phyloP scores from a whole-genome alignment of 768 basidiomycete species.

The Agaricus subrufescens region DNA sequence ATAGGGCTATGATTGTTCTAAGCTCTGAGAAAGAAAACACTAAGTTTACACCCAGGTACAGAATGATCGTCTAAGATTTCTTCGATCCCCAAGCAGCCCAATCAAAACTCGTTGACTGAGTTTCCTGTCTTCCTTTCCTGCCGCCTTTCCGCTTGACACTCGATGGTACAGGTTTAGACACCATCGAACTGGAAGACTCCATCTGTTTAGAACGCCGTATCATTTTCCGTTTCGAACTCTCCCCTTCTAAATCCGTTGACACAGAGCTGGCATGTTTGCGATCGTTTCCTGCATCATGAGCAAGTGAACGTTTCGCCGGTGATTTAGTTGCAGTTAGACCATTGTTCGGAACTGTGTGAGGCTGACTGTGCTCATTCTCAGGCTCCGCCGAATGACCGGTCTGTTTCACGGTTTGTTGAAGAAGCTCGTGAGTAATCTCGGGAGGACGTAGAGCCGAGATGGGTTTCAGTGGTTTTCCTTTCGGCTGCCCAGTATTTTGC shows the following conservation, averaged over 20 bases:
- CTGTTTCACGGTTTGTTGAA: conserved; percentile 1
- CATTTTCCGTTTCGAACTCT: not conserved
- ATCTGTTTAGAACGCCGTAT: not conserved
- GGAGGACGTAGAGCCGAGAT: conserved; percentile 12
- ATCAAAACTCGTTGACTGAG: conserved; percentile 1
- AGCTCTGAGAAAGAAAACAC: no score
- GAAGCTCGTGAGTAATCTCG: conserved; percentile 10
- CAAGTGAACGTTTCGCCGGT: not conserved
- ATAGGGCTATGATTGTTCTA: no score
- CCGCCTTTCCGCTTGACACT: not conserved
- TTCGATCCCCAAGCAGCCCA: conserved; percentile 10
- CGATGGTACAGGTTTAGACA: not conserved
- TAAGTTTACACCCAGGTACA: no score
- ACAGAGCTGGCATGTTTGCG: not conserved
- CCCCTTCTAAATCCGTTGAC: not conserved
- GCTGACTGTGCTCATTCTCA: not conserved
- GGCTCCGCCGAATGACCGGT: not conserved
- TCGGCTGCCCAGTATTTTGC: not conserved
- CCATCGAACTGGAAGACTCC: not conserved
- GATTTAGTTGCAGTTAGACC: not conserved
- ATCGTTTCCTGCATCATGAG: not conserved
- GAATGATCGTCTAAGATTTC: not conserved
- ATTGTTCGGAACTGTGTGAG: not conserved
- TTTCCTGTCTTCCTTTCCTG: not conserved
- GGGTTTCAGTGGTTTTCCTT: conserved; percentile 5